Percentiles rank a stretch among this genome's conserved stretches.
Evolutionary conservation across 2,329 filamentous ascomycete genomes (phyloP).

Genomic region (Scortechinia acanthostroma): DNA sequence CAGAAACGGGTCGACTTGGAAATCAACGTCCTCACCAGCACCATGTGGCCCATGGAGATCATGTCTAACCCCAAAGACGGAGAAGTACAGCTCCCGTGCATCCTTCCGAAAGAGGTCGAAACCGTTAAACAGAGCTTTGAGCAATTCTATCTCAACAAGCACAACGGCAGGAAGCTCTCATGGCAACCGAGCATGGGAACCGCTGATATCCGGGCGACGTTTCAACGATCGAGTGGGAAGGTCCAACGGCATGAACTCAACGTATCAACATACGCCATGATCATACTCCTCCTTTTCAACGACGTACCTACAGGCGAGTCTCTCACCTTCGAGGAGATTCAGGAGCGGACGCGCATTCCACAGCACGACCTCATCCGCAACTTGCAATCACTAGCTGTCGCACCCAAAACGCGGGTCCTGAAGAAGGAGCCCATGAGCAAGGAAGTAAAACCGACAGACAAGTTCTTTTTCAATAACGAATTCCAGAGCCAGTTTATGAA

Average conservation of each 20-base stretch:
- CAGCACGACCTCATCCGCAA: slow-evolving; percentile 51
- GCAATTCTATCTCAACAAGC: slow-evolving; percentile 53
- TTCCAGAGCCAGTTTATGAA: slow-evolving; percentile 56
- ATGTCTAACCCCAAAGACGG: slow-evolving; percentile 40
- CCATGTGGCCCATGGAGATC: slow-evolving; percentile 59
- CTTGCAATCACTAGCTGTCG: slow-evolving; percentile 57
- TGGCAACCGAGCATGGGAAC: slow-evolving; percentile 60
- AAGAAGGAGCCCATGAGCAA: slow-evolving; percentile 62
- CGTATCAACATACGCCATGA: slow-evolving; percentile 58
- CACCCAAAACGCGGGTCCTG: slow-evolving; percentile 56
- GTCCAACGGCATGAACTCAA: slow-evolving; percentile 54
- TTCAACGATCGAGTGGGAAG: slow-evolving; percentile 37
- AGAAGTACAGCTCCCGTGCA: slow-evolving; percentile 32
- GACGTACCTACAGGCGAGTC: slow-evolving; percentile 37
- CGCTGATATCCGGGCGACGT: slow-evolving; percentile 52
- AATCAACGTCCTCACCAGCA: slow-evolving; percentile 56
- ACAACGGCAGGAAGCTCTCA: slow-evolving; percentile 52
- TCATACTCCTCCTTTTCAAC: slow-evolving; percentile 58
- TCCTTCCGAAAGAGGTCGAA: slow-evolving; percentile 47
- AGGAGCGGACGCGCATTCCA: slow-evolving; percentile 55
- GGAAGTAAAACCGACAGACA: slow-evolving; percentile 53
- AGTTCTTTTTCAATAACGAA: slow-evolving; percentile 55
- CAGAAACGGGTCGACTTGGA: slow-evolving; percentile 48
- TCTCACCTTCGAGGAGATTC: slow-evolving; percentile 53
- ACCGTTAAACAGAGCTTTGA: slow-evolving; percentile 51